Conservation (phyloP, 805 yeast genomes). For the Dipodascus geniculatus region DNA sequence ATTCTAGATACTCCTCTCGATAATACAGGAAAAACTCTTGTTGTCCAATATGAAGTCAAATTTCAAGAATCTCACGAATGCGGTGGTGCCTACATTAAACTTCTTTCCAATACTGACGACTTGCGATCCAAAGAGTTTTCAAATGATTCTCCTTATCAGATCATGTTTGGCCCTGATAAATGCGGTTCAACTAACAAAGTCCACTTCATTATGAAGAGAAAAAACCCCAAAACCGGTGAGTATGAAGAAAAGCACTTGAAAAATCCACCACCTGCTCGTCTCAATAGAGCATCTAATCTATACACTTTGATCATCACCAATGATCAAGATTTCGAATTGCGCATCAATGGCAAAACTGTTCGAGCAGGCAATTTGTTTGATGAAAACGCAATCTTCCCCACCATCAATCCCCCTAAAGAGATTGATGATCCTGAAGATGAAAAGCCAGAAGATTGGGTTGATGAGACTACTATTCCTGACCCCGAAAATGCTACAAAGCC, state of each 20-base stretch:
- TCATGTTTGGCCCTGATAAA: conserved; percentile 92
- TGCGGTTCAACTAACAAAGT: conserved; percentile 76
- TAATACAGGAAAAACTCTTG: conserved; percentile 56
- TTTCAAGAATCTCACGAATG: conserved; percentile 67
- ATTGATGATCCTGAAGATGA: conserved; percentile 43
- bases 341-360: conserved; percentile 68
- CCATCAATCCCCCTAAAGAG: conserved; percentile 53
- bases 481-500: conserved; percentile 57
- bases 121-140: conserved; percentile 38
- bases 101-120: conserved; percentile 36
- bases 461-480: conserved; percentile 53
- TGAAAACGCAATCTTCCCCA: conserved; percentile 45
- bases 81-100: conserved; percentile 84
- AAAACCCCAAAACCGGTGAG: conserved; percentile 40
- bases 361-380: conserved; percentile 58
- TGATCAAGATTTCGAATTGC: conserved; percentile 60
- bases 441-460: conserved; percentile 82
- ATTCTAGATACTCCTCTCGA: conserved; percentile 44
- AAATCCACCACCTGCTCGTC: conserved; percentile 54
- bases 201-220: conserved; percentile 59
- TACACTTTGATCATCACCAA: conserved; percentile 68
- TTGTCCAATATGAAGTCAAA: conserved; percentile 83
- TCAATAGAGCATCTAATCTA: conserved; percentile 42
- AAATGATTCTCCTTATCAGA: conserved; percentile 60
- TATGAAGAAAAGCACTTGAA: conserved; percentile 59